phyloP scores from a whole-genome alignment of 306 rosid genomes.

The Chamaecrista fasciculata region DNA sequence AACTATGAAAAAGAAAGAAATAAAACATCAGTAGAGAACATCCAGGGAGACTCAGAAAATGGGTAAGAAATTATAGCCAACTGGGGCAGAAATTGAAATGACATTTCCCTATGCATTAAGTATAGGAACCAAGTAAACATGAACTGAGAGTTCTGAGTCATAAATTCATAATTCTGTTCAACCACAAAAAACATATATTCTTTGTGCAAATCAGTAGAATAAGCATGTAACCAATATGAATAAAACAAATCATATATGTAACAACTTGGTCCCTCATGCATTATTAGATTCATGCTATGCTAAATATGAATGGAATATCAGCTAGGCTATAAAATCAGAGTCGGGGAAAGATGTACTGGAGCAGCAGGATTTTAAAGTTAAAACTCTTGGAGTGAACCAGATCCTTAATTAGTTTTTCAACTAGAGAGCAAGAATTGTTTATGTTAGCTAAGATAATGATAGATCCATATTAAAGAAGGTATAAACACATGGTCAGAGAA shows the following conservation, averaged over 20 bases:
- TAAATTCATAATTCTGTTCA: neutral
- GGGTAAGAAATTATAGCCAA: neutral
- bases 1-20: neutral
- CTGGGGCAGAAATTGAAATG: slow-evolving; percentile 3
- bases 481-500: neutral
- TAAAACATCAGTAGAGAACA: neutral
- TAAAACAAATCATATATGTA: neutral
- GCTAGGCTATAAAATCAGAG: neutral
- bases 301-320: neutral
- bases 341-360: neutral
- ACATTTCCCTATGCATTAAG: neutral
- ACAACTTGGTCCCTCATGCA: neutral
- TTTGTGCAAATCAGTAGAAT: neutral
- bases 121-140: neutral
- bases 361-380: neutral
- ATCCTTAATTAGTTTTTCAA: slow-evolving; percentile 15
- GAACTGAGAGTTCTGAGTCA: neutral
- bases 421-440: slow-evolving; percentile 9
- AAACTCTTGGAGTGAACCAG: neutral
- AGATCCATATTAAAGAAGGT: neutral
- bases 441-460: neutral
- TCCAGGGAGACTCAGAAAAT: neutral
- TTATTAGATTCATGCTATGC: neutral
- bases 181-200: neutral
- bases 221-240: neutral